Base-by-base conservation (phyloP, 495 filamentous ascomycete genomes). In the Chlorociboria aeruginascens region DNA sequence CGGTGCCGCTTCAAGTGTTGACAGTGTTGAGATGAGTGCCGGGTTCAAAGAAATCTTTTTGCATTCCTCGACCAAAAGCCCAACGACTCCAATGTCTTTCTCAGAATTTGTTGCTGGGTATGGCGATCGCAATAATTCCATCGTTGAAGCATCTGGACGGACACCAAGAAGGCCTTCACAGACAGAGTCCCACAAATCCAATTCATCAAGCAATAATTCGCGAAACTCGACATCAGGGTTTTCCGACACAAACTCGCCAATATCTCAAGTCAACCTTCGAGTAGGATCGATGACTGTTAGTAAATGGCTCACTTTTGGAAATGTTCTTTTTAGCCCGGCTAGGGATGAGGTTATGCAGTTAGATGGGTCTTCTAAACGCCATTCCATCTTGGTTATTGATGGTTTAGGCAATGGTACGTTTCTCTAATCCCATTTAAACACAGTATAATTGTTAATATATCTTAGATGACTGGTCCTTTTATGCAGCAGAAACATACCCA, bases 381-480 rank as follows among this genome's bases (percentile, higher is more conserved):
- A 79, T 34, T 72, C 76, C 7, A 81, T 99, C 31, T 74, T 99
- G 12, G 83, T 99, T 16, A 74, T 99, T 35, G 92, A 99, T 63
- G 93, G 93, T 9, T 77, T 98, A 29, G 85, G 83, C 40, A 86
- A 71, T 53, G 60, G 57, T 60, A 50, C 16, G 45, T 38, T 10
- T 40, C 13, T 10, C 25, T 34, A 7, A 13, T 32, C n/a, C n/a
- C 16, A 40, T 25, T 12, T 33, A n/a, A 13, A 31, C 20, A 25
- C 14, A 28, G n/a, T n/a, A 8, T 33, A 29, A 12, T 14, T n/a
- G 40, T 49, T 58, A 48, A 52, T 44, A 70, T 68, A 81, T 51
- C 81, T 11, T 13, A 60, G 57, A 92, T 55, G 93, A 99, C 62
- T 99, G 93, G 93, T 95, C 89, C 3, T 97, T 93, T 66, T 98